Evolutionary conservation across 106 monocot genomes (phyloP).

Genomic region (Narthecium ossifragum): DNA sequence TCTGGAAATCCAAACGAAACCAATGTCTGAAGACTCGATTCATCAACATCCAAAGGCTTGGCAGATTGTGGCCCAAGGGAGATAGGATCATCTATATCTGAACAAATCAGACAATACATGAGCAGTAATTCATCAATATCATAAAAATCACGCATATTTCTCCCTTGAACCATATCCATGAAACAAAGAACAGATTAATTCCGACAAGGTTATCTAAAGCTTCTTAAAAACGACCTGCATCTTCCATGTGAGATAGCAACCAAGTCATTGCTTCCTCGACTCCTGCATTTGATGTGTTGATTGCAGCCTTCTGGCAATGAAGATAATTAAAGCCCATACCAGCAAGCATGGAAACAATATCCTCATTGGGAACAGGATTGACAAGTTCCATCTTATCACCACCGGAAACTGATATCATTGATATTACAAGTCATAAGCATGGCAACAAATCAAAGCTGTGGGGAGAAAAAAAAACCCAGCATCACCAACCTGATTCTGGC

Average conservation of each 20-base stretch:
- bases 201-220: not conserved
- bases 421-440: too few relatives aligned
- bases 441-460: not conserved
- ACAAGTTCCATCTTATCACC: constrained; percentile 27
- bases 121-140: not conserved
- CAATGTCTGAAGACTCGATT: constrained; percentile 71
- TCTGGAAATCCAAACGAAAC: constrained; percentile 92
- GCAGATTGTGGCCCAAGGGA: constrained; percentile 24
- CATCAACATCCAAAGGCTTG: constrained; percentile 36
- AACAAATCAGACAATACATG: constrained; percentile 7
- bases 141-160: not conserved
- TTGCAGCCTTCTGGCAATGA: constrained; percentile 96
- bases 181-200: not conserved
- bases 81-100: constrained; percentile 88
- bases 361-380: constrained; percentile 37
- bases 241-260: constrained; percentile 94
- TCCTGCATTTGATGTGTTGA: constrained; percentile 79
- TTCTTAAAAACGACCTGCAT: constrained; percentile 41
- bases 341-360: constrained; percentile 68
- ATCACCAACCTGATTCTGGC: constrained; percentile 58
- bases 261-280: constrained; percentile 97
- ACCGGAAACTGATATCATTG: constrained; percentile 20
- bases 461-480: not conserved
- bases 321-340: constrained; percentile 91
- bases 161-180: too few relatives aligned